Conservation (phyloP, 176 grass and related monocot species). For the Oryza australiensis region DNA sequence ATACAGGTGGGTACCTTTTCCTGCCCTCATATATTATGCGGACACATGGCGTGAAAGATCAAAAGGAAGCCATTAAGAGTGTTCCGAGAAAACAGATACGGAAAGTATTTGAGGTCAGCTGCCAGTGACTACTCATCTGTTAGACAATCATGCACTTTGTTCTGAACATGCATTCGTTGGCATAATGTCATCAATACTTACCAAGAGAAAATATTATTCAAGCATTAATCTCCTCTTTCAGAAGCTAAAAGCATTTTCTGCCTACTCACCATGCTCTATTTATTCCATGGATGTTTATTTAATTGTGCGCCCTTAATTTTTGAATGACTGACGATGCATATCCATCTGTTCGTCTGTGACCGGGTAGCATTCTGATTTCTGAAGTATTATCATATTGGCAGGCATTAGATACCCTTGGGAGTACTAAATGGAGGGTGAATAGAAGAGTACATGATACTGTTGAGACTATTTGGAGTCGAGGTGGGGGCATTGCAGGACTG, state of each 20-base stretch:
- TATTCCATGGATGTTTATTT: conserved; percentile 13
- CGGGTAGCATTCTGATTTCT: background rate
- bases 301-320: conserved; percentile 23
- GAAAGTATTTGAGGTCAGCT: conserved; percentile 81
- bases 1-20: conserved; percentile 80
- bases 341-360: background rate
- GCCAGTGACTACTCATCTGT: conserved; percentile 9
- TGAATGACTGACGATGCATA: background rate
- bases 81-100: conserved; percentile 74
- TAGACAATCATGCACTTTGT: conserved; percentile 17
- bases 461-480: conserved; percentile 81
- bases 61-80: conserved; percentile 77
- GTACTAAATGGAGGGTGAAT: conserved; percentile 97
- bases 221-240: background rate
- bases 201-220: background rate
- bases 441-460: conserved; percentile 78
- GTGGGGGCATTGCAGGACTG: conserved; percentile 84
- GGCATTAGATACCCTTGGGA: conserved; percentile 93
- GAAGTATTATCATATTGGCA: conserved; percentile 37
- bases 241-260: background rate
- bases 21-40: conserved; percentile 95
- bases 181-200: conserved; percentile 10
- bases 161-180: conserved; percentile 3
- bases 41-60: conserved; percentile 89
- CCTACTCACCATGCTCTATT: background rate